Base-by-base conservation (phyloP, 129 eudicot genomes). In the Calendula officinalis region DNA sequence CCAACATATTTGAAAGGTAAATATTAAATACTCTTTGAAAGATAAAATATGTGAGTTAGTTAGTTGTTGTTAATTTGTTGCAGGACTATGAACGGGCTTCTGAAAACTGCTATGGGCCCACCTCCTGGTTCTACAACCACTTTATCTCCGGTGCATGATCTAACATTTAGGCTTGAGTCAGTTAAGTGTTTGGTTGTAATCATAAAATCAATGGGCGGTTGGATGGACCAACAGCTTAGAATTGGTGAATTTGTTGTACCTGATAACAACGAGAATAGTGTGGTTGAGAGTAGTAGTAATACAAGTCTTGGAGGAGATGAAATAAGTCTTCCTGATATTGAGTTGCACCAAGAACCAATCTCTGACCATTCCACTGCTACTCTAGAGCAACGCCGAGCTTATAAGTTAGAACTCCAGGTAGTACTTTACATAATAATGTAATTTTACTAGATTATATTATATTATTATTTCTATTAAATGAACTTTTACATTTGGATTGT, bases 51-150 rank as follows among this genome's bases (percentile, higher is more conserved):
- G 30, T 22, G 1, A 46, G 47, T 52, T 77, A 47, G 58, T 53
- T 57, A 75, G 58, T 69, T 72, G 74, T 72, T 72, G 81, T 84
- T 92, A 84, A 88, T 92, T 84, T 82, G 76, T 88, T 83, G 91
- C 98, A 92, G 98, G 96, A 88, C 89, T 81, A 95, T 92, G 62
- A 92, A 88, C 64, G 98, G 98, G 78, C 98, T 92, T 70, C 86
- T 86, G 79, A 88, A 85, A 80, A 92, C 96, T 56, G 96, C 98
- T 53, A 75, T 85, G 58, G 98, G 98, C 57, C 98, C 96, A 60
- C 98, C 96, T 35, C 77, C 96, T 75, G 98, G 98, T 45, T 88
- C 98, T 9, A 82, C 90, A 8, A 85, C 98, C 56, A 79, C 91
- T 42, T 62, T 92, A 80, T 81, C 98, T 70, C 89, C 91, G 32